phyloP scores from a whole-genome alignment of 179 eudicot species.

The Spinacia oleracea region DNA sequence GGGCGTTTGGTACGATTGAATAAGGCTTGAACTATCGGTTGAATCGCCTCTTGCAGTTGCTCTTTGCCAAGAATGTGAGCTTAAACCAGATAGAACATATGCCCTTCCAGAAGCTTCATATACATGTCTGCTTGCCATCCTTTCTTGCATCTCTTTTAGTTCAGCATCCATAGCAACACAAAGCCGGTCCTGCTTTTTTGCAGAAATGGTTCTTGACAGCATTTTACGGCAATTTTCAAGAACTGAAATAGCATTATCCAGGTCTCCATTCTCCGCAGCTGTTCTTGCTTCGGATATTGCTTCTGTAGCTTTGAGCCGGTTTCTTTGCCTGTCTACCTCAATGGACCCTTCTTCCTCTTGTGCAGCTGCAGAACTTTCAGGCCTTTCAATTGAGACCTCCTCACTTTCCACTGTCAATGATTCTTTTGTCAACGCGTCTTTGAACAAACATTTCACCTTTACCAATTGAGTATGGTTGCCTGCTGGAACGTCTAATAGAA shows the following conservation, averaged over 20 bases:
- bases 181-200: conserved; percentile 52
- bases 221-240: conserved; percentile 53
- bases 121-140: conserved; percentile 71
- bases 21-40: conserved; percentile 62
- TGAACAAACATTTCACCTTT: conserved; percentile 55
- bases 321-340: conserved; percentile 78
- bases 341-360: conserved; percentile 44
- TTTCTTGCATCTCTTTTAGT: conserved; percentile 85
- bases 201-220: conserved; percentile 52
- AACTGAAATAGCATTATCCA: conserved; percentile 49
- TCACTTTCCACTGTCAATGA: conserved; percentile 42
- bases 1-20: conserved; percentile 74
- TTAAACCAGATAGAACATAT: conserved; percentile 76
- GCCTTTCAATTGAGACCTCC: conserved; percentile 52
- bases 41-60: conserved; percentile 91
- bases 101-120: conserved; percentile 91
- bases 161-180: conserved; percentile 67
- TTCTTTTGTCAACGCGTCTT: conserved; percentile 59
- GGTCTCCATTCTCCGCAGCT: conserved; percentile 71
- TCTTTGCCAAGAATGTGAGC: conserved; percentile 95
- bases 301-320: conserved; percentile 69
- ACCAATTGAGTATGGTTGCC: conserved; percentile 43
- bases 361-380: conserved; percentile 27
- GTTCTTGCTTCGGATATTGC: conserved; percentile 70
- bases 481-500: conserved; percentile 51